A percentile compares a stretch with the other conserved stretches of the same genome.
Evolutionary conservation across 2,329 filamentous ascomycete species (phyloP).

Genomic region (Penicillium verrucosum): DNA sequence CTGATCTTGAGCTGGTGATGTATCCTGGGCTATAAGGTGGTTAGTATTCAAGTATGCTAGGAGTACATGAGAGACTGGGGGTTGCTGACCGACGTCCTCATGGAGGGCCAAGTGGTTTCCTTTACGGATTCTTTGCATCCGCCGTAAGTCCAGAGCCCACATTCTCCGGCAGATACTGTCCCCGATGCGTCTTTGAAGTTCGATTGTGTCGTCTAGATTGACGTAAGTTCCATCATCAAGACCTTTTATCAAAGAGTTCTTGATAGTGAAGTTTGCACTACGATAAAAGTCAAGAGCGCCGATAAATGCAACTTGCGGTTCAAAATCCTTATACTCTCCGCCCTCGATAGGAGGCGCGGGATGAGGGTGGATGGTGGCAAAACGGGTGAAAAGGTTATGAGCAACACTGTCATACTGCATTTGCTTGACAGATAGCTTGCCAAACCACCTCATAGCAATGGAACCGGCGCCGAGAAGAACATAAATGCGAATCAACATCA

Average conservation of each 20-base stretch:
- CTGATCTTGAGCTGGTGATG: conserved; percentile 31
- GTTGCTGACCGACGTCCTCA: conserved; percentile 37
- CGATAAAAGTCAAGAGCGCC: conserved; percentile 43
- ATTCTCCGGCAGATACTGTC: conserved; percentile 43
- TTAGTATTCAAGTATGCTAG: conserved; percentile 1
- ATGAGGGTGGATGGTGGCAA: conserved; percentile 48
- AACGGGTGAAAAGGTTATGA: conserved; percentile 47
- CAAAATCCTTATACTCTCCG: conserved; percentile 41
- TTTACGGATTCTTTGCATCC: conserved; percentile 40
- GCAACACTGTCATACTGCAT: conserved; percentile 49
- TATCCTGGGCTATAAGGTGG: conserved; percentile 28
- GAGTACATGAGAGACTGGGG: no score
- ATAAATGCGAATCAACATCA: conserved; percentile 46
- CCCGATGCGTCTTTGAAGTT: conserved; percentile 38
- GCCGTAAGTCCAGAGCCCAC: conserved; percentile 43
- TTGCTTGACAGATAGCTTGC: conserved; percentile 48
- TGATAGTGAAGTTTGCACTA: conserved; percentile 37
- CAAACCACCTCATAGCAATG: conserved; percentile 46
- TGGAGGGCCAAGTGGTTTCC: conserved; percentile 36
- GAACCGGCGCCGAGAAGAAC: conserved; percentile 45
- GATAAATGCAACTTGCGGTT: conserved; percentile 41
- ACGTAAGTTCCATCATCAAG: conserved; percentile 44
- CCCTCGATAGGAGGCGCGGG: conserved; percentile 40
- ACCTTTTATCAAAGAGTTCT: conserved; percentile 37
- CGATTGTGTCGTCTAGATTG: conserved; percentile 44